Percentiles rank a stretch among this genome's conserved stretches.
Conservation (phyloP, 2,329 filamentous ascomycete genomes). For the Botrytis squamosa region DNA sequence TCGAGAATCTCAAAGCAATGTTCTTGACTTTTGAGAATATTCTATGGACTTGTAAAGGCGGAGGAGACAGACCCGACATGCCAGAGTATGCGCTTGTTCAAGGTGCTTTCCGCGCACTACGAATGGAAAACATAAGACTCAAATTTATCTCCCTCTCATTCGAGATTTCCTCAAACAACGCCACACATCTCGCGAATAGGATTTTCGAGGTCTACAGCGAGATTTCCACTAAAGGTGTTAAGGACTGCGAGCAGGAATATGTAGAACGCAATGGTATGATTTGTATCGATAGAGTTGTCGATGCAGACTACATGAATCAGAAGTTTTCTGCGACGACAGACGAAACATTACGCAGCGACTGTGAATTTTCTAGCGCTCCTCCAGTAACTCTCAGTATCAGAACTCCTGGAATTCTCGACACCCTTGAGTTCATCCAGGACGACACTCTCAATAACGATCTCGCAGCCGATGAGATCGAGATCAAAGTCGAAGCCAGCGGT, state of each 20-base stretch:
- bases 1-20: background rate
- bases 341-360: background rate
- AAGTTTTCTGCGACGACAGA: background rate
- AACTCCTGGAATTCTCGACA: background rate
- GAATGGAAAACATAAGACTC: background rate
- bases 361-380: background rate
- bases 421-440: background rate
- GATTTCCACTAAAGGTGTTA: background rate
- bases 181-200: background rate
- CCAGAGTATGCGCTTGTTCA: background rate
- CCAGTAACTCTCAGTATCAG: background rate
- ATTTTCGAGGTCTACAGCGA: background rate
- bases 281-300: background rate
- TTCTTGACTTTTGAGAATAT: background rate
- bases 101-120: background rate
- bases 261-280: background rate
- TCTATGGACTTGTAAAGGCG: background rate
- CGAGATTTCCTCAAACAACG: background rate
- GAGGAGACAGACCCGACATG: background rate
- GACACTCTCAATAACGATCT: background rate
- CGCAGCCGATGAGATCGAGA: background rate
- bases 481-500: slow-evolving; percentile 4
- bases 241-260: background rate
- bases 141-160: background rate
- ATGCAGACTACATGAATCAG: background rate